Base-by-base conservation (phyloP, 225 moss, liverwort and hornwort species). In the Marchantia polymorpha region DNA sequence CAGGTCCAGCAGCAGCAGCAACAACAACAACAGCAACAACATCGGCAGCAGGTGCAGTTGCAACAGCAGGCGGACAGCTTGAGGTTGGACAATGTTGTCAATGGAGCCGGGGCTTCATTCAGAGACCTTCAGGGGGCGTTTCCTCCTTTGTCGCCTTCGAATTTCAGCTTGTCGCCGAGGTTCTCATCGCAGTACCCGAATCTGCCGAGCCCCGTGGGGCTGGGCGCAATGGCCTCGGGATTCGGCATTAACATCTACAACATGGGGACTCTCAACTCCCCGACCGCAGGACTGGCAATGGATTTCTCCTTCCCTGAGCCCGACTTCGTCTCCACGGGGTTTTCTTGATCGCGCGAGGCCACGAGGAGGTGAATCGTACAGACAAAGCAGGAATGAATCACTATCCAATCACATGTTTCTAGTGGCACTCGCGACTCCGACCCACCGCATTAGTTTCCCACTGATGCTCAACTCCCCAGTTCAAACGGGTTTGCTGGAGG, bases 281-380 rank as follows among this genome's bases (percentile, higher is more conserved):
- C 96, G 0, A 80, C 85, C 3, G 78, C 87, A 46, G 85, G 79
- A 13, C 63, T 84, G 81, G 84, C 91, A 29, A 86, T 89, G 88
- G 96, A 96, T 75, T 89, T 90, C 47, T 81, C 89, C 58, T 96
- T 96, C 69, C 87, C 94, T 0, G 96, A 94, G 81, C 80, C 85
- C 0, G 96, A 96, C 79, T 86, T 79, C 51, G 63, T 90, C 20
- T 77, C 91, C 22, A 87, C 96, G 59, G 72, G 90, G 3, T 91
- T 84, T 81, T 89, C 91, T 25, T 91, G 87, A 93, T 64, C 58
- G 58, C 15, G 58, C 39, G 39, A 39, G 2, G 39, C 39, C 39
- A 39, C 3, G 39, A 39, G 39, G 39, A 39, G 39, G 39, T 23
- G n/a, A 61, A 61, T 61, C 22, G 9, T 61, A 61, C 61, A 23